Base-by-base conservation (phyloP, 805 yeast genomes). In the Dipodascopsis tothii region DNA sequence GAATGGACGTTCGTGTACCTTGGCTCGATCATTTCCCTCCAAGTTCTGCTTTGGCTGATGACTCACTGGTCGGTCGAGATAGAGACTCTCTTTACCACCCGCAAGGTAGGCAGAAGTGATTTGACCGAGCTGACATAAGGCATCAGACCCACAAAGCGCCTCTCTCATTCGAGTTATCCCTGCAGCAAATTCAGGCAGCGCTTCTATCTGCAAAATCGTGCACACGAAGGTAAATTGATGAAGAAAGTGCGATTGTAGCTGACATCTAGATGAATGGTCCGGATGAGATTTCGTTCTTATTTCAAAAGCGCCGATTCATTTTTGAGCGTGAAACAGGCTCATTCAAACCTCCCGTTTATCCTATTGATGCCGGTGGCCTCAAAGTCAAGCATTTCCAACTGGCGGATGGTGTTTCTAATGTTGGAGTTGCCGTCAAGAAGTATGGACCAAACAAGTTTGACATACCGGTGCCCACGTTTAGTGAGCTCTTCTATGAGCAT, bases 1-100 rank as follows among this genome's bases (percentile, higher is more conserved):
- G 98, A 90, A 66, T 92, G 98, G 97, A 92, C 97, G 0, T 85
- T 84, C 62, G 92, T 90, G 30, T 88, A 77, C 58, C 68, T 86
- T 20, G 81, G 94, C 48, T 63, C 87, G 4, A 70, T 88, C 40
- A 62, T 81, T 30, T 77, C 95, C 2, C 48, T 82, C 46, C 94
- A 90, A 60, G 67, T 80, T 35, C 68, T 90, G 60, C 68, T 90
- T 45, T 74, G 87, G 81, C 74, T 90, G 62, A 75, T 86, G 76
- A 96, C 97, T n/a, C 81, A 82, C 58, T 90, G 98, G 98, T 86
- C 80, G 60, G 73, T 87, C 48, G 72, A 75, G 39, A 65, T 90
- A 41, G 75, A 77, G 48, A 75, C 84, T 28, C 62, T 64, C 3
- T 86, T 90, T 67, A 84, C 87, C 59, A 86, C 83, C 57, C 54